Evolutionary conservation across 208 protist species (phyloP).

Genomic region (Cochliopodium minus): DNA sequence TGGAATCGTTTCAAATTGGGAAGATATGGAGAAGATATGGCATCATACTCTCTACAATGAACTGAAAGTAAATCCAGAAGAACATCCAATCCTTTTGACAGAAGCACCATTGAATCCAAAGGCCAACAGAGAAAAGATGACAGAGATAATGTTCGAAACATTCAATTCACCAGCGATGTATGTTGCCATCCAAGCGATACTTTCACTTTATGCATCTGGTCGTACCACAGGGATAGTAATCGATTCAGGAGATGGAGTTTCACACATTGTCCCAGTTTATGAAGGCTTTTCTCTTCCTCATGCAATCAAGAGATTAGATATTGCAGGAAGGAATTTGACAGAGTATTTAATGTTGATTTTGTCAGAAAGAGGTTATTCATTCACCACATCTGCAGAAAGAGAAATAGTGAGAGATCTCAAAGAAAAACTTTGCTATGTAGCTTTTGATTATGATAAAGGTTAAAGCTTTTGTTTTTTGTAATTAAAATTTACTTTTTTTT

Average conservation of each 20-base stretch:
- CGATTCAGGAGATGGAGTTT: conserved; percentile 72
- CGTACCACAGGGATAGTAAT: conserved; percentile 70
- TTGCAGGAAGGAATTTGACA: conserved; percentile 45
- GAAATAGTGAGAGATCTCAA: conserved; percentile 60
- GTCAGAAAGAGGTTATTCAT: conserved; percentile 49
- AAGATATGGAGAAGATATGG: conserved; percentile 69
- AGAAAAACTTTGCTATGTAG: conserved; percentile 35
- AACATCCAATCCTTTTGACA: conserved; percentile 47
- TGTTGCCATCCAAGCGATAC: conserved; percentile 80
- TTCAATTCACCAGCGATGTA: conserved; percentile 67
- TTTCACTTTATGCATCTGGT: conserved; percentile 74
- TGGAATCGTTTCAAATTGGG: conserved; percentile 59
- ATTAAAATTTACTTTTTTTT: not conserved
- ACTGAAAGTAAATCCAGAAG: conserved; percentile 52
- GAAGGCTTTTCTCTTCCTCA: conserved; percentile 68
- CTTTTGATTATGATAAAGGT: conserved; percentile 44
- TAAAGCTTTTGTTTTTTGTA: not conserved
- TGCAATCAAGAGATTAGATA: conserved; percentile 52
- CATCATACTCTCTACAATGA: conserved; percentile 72
- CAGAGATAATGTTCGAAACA: conserved; percentile 77
- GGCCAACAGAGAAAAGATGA: conserved; percentile 76
- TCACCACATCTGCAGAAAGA: conserved; percentile 50
- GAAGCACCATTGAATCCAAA: conserved; percentile 40
- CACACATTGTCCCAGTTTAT: conserved; percentile 71
- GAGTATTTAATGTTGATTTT: conserved; percentile 44